Evolutionary conservation across 2,329 filamentous ascomycete genomes (phyloP), one percentile per base, ranked within the genome.

Genomic region (Juglanconis sp.): DNA sequence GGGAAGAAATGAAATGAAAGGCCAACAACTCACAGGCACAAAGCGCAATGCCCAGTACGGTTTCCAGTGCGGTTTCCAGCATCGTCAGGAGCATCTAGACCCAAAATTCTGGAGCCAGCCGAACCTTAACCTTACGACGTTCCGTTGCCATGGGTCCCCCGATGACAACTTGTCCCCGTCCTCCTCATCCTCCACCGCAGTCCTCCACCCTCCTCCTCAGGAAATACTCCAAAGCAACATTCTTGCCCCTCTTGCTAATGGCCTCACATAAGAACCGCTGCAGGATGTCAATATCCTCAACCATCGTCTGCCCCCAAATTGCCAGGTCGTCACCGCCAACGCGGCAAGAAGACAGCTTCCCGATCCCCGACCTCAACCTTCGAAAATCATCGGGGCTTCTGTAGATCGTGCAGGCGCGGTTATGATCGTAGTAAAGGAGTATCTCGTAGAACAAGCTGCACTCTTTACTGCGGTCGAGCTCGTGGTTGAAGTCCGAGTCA

Each of bases 321-420:
- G 48, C 40, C 34, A 54, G 56, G 40, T 53, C 53, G 34, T 52
- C 55, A 55, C 62, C 59, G 35, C 34, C 30, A 38, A 1, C 50
- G 48, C 9, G 64, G 42, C 13, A 7, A 10, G 8, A 15, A 15
- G 44, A n/a, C 44, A 56, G 44, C n/a, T 11, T 36, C 10, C 40
- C 63, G 62, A 38, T 51, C 52, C 15, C 62, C 36, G 17, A 50
- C 59, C 17, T 59, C 30, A 73, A 62, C 9, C 34, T 38, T 44
- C 53, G 57, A 51, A 72, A 68, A 56, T 72, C 71, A 49, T 69
- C 68, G 60, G 64, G 63, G 36, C 66, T 65, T 36, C 71, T 69
- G 62, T 65, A 66, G 51, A 73, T 64, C 34, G 63, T 68, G 66
- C 71, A 73, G 15, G 71, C 69, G n/a, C 71, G 66, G 68, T 72